Conservation (phyloP, 305 asterid genomes). For the Lippia alba region DNA sequence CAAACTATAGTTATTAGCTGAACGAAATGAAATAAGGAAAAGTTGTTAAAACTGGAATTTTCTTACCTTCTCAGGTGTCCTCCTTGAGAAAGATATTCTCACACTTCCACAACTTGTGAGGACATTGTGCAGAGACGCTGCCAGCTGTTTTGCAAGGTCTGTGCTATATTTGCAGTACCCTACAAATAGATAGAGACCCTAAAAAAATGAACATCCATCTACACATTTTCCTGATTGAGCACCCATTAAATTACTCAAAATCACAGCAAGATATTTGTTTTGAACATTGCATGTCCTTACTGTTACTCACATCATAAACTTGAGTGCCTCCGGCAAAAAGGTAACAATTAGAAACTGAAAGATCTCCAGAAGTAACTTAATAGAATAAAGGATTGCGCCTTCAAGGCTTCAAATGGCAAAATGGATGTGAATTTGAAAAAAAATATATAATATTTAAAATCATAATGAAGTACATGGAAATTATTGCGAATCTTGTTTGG, state of each 20-base stretch:
- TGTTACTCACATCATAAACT: background rate
- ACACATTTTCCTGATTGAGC: conserved; percentile 20
- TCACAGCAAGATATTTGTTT: background rate
- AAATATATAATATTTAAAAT: conserved; percentile 8
- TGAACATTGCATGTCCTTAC: background rate
- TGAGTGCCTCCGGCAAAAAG: background rate
- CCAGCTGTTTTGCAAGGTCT: conserved; percentile 88
- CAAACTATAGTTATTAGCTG: conserved; percentile 2
- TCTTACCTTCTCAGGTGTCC: conserved; percentile 91
- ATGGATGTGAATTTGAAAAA: background rate
- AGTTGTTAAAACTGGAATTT: conserved; percentile 25
- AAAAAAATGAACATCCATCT: conserved; percentile 18
- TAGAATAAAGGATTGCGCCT: conserved; percentile 14
- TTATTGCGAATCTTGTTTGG: background rate
- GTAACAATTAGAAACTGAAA: conserved; percentile 6
- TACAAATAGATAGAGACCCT: conserved; percentile 41
- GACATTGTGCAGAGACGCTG: conserved; percentile 73
- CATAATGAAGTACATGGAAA: conserved; percentile 14
- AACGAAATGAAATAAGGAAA: conserved; percentile 18
- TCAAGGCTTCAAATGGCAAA: conserved; percentile 4
- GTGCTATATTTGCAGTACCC: conserved; percentile 87
- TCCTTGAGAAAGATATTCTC: conserved; percentile 92
- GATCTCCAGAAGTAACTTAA: conserved; percentile 10
- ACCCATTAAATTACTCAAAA: background rate
- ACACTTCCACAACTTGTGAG: conserved; percentile 88